Evolutionary conservation across 495 filamentous ascomycete genomes (phyloP).

Genomic region (Aspergillus heteromorphus): DNA sequence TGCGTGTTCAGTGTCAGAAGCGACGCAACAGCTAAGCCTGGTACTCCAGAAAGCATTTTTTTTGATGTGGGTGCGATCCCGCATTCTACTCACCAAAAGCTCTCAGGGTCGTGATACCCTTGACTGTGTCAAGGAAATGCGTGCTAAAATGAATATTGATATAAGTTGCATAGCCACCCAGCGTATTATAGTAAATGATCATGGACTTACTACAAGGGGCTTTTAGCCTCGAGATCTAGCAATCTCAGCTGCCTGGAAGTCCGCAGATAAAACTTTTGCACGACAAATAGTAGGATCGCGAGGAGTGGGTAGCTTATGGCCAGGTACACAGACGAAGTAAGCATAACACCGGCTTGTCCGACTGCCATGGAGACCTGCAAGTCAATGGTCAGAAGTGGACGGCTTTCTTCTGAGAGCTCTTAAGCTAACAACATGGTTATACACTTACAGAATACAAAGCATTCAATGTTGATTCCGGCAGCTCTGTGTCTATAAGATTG

Average conservation of each 20-base stretch:
- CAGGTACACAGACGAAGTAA: constrained; percentile 27
- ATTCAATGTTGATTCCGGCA: constrained; percentile 13
- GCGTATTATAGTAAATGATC: not conserved
- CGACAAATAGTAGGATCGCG: constrained; percentile 27
- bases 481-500: constrained; percentile 32
- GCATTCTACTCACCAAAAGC: constrained; percentile 25
- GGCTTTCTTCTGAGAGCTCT: too few relatives aligned
- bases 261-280: constrained; percentile 51
- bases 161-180: not conserved
- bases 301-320: constrained; percentile 28
- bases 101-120: constrained; percentile 36
- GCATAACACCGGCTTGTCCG: constrained; percentile 29
- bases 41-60: not conserved
- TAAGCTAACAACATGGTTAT: too few relatives aligned
- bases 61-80: not conserved
- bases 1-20: too few relatives aligned
- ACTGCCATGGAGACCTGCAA: constrained; percentile 8
- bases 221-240: constrained; percentile 43
- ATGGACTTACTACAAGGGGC: constrained; percentile 19
- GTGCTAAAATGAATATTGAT: constrained; percentile 8
- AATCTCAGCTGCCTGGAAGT: constrained; percentile 48
- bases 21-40: too few relatives aligned
- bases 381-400: too few relatives aligned
- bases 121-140: constrained; percentile 38
- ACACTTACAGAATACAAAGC: too few relatives aligned